phyloP scores from a whole-genome alignment of 139 green algal species.

The Haematococcus sp. region DNA sequence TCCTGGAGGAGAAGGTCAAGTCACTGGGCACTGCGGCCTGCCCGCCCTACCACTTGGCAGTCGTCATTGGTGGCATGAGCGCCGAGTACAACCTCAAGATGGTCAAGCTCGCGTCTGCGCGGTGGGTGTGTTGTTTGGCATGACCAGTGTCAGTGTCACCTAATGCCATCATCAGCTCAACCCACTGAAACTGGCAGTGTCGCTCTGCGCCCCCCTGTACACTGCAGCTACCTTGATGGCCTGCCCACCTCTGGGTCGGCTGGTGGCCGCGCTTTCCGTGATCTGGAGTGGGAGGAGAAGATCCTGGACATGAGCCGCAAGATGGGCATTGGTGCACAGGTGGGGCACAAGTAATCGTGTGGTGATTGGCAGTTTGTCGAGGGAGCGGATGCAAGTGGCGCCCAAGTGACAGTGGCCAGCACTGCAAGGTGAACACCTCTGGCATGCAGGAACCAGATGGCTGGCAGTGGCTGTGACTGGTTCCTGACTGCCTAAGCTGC shows the following conservation, averaged over 20 bases:
- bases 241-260: conserved; percentile 39
- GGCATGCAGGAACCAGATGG: too few species aligned
- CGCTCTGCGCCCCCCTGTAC: not conserved
- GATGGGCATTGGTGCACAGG: conserved; percentile 32
- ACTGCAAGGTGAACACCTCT: too few species aligned
- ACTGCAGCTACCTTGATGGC: conserved; percentile 34
- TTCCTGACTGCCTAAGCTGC: too few species aligned
- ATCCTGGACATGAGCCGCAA: conserved; percentile 34
- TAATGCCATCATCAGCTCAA: too few species aligned
- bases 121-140: too few species aligned
- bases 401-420: too few species aligned
- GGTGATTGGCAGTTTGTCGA: not conserved
- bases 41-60: conserved; percentile 47
- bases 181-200: too few species aligned
- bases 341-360: not conserved
- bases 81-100: conserved; percentile 43
- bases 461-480: too few species aligned
- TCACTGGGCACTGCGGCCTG: conserved; percentile 44
- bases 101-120: conserved; percentile 41
- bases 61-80: conserved; percentile 37
- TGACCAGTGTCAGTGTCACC: too few species aligned
- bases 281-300: conserved; percentile 47
- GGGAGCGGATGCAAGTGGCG: too few species aligned
- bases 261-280: conserved; percentile 36
- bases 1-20: conserved; percentile 44